phyloP scores from a whole-genome alignment of 148 eudicot genomes.

The Salicornia ramosissima region DNA sequence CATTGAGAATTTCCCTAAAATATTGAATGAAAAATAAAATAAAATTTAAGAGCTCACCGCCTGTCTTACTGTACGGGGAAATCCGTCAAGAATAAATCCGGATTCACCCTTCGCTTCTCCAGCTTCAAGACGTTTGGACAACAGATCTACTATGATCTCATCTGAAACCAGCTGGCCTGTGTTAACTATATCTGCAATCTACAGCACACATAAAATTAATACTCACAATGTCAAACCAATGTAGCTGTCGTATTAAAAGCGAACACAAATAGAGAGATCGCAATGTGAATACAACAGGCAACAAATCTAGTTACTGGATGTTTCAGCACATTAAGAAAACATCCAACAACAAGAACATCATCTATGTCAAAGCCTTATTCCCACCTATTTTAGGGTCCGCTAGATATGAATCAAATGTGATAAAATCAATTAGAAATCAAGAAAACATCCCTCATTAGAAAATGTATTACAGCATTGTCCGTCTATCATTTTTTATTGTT shows the following conservation, averaged over 20 bases:
- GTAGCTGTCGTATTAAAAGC: background rate
- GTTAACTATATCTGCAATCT: slow-evolving; percentile 84
- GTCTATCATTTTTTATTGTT: background rate
- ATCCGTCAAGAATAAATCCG: slow-evolving; percentile 93
- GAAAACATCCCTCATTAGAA: no score
- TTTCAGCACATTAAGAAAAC: background rate
- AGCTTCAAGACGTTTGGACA: slow-evolving; percentile 78
- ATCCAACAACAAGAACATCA: background rate
- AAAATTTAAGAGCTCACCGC: slow-evolving; percentile 54
- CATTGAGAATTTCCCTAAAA: no score
- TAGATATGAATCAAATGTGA: no score
- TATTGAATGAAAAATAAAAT: no score
- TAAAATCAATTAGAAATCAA: no score
- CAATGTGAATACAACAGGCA: background rate
- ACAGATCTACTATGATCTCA: slow-evolving; percentile 63
- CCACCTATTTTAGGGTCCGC: no score
- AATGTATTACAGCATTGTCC: no score
- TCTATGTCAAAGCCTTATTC: no score
- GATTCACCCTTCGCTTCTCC: slow-evolving; percentile 72
- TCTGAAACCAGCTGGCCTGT: slow-evolving; percentile 79
- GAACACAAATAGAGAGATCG: background rate
- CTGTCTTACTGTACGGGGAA: slow-evolving; percentile 86
- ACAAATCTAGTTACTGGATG: background rate
- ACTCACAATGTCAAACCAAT: background rate
- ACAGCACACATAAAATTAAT: slow-evolving; percentile 20